Base-by-base conservation (phyloP, 2,329 filamentous ascomycete species). In the Fusarium euwallaceae region DNA sequence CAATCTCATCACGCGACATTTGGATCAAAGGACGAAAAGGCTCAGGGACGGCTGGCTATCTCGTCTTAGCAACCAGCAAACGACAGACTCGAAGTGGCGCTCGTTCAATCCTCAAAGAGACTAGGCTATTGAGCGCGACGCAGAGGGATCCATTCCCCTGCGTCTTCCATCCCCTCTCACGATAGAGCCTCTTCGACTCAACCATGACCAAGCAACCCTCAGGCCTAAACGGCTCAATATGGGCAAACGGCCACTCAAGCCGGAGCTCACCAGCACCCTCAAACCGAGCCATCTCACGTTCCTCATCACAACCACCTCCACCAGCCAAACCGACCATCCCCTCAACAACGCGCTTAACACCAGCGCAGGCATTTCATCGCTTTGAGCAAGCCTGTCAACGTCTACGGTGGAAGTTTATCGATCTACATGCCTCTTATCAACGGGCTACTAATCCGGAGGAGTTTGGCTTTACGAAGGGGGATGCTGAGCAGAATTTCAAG, bases 401-500 rank as follows among this genome's bases (percentile, higher is more conserved):
- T 2, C 83, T 92, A 51, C 87, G 88, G 72, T 92, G 91, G 91
- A 92, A 92, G 78, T 86, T 89, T 2, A 86, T 89, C 14, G 90
- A 90, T 73, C 84, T 92, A 36, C 86, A 87, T n/a, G 81, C 84
- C 61, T 89, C 86, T 2, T 92, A 92, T 78, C 81, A 80, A n/a
- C 83, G 85, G 2, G 90, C 90, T 0, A 83, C 84, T 27, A 80
- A 83, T 39, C 83, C 84, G 7, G 67, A 80, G 2, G 78, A 80
- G 2, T 80, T 76, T 37, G 82, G 79, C 45, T 84, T 86, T 53
- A 76, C 81, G 0, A 76, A 79, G 22, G 79, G 81, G 6, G 87
- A 89, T 72, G 88, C 88, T 0, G 90, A 92, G 80, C 86, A 89
- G 17, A 94, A 94, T 87, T 94, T 94, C 85, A 94, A 94, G 80